Evolutionary conservation across 352 stramenopile species (phyloP).

Genomic region (Phytopythium chamaehyphon): DNA sequence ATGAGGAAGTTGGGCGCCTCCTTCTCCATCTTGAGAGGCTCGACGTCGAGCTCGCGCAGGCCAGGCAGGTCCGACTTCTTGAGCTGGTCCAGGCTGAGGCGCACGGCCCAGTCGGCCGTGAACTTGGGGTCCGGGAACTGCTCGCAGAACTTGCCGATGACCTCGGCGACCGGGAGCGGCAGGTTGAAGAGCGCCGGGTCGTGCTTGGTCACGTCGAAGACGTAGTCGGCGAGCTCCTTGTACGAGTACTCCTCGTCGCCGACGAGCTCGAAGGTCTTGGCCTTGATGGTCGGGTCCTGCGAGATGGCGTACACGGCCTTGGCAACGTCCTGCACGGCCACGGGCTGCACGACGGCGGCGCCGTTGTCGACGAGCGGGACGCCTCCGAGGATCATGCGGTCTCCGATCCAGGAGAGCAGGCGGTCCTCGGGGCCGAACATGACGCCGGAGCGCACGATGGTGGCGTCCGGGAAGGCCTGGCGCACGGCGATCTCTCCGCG

Average conservation of each 20-base stretch:
- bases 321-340: constrained; percentile 84
- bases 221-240: constrained; percentile 96
- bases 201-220: constrained; percentile 90
- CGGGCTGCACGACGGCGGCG: constrained; percentile 90
- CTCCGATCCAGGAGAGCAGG: constrained; percentile 90
- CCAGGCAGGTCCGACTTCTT: constrained; percentile 79
- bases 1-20: constrained; percentile 94
- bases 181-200: constrained; percentile 79
- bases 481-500: constrained; percentile 81
- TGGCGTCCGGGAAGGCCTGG: constrained; percentile 93
- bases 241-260: constrained; percentile 96
- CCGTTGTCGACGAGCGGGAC: constrained; percentile 94
- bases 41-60: constrained; percentile 81
- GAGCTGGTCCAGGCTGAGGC: constrained; percentile 75
- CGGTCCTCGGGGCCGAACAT: constrained; percentile 96
- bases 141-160: constrained; percentile 78
- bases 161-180: constrained; percentile 65
- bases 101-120: constrained; percentile 71
- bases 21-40: constrained; percentile 92
- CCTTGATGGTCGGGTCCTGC: constrained; percentile 84
- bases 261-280: constrained; percentile 94
- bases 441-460: constrained; percentile 93
- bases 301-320: constrained; percentile 76
- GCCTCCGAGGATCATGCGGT: constrained; percentile 64
- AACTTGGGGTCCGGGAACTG: constrained; percentile 84